Base-by-base conservation (phyloP, 2,329 filamentous ascomycete species). In the Talaromyces sp. region DNA sequence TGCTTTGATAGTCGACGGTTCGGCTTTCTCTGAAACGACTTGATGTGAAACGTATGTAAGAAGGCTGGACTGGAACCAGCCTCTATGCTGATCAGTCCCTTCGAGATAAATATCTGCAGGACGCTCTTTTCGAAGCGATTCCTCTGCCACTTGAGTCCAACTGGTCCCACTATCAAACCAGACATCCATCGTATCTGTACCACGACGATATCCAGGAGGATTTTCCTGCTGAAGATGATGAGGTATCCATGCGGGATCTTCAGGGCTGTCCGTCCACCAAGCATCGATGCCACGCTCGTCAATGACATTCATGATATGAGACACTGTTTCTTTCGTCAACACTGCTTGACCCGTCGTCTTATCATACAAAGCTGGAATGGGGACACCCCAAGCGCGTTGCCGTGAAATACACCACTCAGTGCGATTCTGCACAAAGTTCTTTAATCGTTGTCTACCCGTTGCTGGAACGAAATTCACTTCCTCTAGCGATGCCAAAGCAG, bases 151-250 rank as follows among this genome's bases (percentile, higher is more conserved):
- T 41, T 81, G 80, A 2, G 85, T 90, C 95, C 95, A 99, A 73
- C 92, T 97, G 59, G 91, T 97, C 6, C 95, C 95, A 69, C 95
- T 98, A 76, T 99, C 95, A 71, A 99, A 99, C 95, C 95, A 99
- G 10, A 99, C 95, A 76, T 99, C 95, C 95, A 99, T 99, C 0
- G 95, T 99, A 73, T 99, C 95, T 50, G 84, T 91, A 15, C 94
- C 94, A 68, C 95, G 89, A 57, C 85, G 82, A 73, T 90, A 95
- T 5, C 80, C 76, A 4, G 70, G 59, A 35, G 75, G 72, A 9
- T 73, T 62, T 15, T 83, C 80, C 37, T 77, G 75, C 50, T 80
- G 79, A 1, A 97, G 80, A 10, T 86, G 84, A 6, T 86, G 78
- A 1, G 89, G 87, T 37, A 96, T 83, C 94, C 94, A 99, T 0